Evolutionary conservation across 1,284 basidiomycete genomes (phyloP), one percentile per base, ranked within the genome.

Genomic region (Leccinum huronense): DNA sequence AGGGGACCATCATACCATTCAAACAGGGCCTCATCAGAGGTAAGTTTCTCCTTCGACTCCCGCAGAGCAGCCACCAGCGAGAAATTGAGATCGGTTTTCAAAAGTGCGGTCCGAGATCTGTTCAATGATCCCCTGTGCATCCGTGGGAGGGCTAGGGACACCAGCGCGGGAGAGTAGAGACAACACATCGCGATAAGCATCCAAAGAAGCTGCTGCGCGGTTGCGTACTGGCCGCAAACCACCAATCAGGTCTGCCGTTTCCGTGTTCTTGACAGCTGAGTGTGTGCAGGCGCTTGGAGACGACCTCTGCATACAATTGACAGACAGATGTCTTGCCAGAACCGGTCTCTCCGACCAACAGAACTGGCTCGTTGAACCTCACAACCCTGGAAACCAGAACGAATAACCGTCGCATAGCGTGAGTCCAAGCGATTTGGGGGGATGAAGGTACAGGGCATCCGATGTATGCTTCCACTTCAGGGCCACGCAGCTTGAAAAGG

Each of bases 211-310:
- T 3, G 79, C 72, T 48, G 76, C 77, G 40, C 93, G 88, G 77
- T 95, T 95, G 30, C 97, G 88, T 19, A 96, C 80, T 2, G 97
- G 97, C 42, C 97, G 86, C 71, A 98, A 86, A 38, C 95, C 94
- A 42, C 97, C 97, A 59, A 99, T 93, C 45, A 99, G 81, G 77
- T 99, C 97, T 7, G 97, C 94, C 0, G 97, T 97, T 79, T 99
- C 97, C 27, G 97, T 99, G 74, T 98, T 98, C 77, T 98, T 99
- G 97, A 73, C 97, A 98, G 73, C 94, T 98, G 71, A 99, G 86
- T 8, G 87, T 84, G 69, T 91, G 82, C 16, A 99, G 81, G 45
- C 79, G 79, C 69, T 87, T 87, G 34, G 79, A 79, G 31, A 87
- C 80, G 3, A 88, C 87, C 57, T 87, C 82, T 0, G 96, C 92